Evolutionary conservation across 2,329 filamentous ascomycete species (phyloP), one percentile per base, ranked within the genome.

Genomic region (Diplodia scrobiculata): DNA sequence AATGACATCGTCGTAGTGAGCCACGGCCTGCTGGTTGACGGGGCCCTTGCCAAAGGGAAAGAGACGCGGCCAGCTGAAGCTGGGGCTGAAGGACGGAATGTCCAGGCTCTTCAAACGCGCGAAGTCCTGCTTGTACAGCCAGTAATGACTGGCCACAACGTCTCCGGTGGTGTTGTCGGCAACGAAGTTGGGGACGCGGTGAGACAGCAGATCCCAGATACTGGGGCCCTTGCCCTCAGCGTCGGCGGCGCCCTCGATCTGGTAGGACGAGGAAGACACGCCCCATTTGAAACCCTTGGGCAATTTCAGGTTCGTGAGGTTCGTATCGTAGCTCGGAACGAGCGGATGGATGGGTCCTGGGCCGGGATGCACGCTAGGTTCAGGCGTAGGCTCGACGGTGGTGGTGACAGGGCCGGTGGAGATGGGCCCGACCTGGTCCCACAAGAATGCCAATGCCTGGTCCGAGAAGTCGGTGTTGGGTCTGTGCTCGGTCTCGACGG

Each of bases 351-450:
- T 78, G 32, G 67, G 70, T 13, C 73, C 66, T 5, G 54, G 75
- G 75, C 75, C 73, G 13, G 76, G 71, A 67, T 78, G 81, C 5
- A 72, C 68, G 2, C 75, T 74, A 7, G 79, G 76, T 68, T 81
- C 79, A 21, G 80, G 75, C 1, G 79, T 81, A n/a, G 79, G 79
- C 6, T 71, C 67, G 2, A 79, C 77, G 0, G 79, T 81, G 2
- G 75, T 77, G 19, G 78, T 81, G 27, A 81, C 73, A 0, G 79
- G 76, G 1, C 79, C 79, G 6, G 76, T 75, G 29, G 75, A 73
- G 27, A 82, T 73, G 13, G 78, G 78, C 0, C 80, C 80, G 27
- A 82, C 76, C 60, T 80, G 76, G 64, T 80, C 76, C 80, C 80
- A 82, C 10, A 82, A 73, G 47, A 80, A 78, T 3, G 76, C 79